A percentile compares a stretch with the other conserved stretches of the same genome.
Evolutionary conservation across 805 yeast species (phyloP).

Genomic region (Tanozyma kutaoensis): DNA sequence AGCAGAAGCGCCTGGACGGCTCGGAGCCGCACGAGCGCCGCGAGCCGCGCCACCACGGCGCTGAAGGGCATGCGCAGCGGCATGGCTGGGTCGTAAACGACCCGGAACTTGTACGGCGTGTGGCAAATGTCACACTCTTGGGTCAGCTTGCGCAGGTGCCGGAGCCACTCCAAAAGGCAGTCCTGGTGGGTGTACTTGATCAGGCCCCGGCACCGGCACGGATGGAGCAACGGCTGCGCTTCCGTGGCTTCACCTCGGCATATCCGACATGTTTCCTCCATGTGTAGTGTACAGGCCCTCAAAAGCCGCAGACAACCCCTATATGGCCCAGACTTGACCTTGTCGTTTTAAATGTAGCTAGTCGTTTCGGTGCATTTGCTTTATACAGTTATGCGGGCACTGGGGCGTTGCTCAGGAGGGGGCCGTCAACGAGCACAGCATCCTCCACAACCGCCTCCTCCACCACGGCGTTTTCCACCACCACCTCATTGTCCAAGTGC

Average conservation of each 20-base stretch:
- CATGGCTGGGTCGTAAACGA: slow-evolving; percentile 51
- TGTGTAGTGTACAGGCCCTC: too few relatives aligned
- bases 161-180: slow-evolving; percentile 81
- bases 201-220: slow-evolving; percentile 90
- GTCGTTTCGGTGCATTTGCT: too few relatives aligned
- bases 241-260: slow-evolving; percentile 85
- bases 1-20: slow-evolving; percentile 9
- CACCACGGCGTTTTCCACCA: not conserved
- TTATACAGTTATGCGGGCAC: too few relatives aligned
- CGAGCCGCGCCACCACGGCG: slow-evolving; percentile 18
- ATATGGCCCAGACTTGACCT: too few relatives aligned
- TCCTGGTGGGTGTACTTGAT: slow-evolving; percentile 90
- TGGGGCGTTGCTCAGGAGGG: too few relatives aligned
- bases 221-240: slow-evolving; percentile 73
- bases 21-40: slow-evolving; percentile 1
- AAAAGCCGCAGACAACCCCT: too few relatives aligned
- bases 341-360: too few relatives aligned
- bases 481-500: not conserved
- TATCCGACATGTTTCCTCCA: too few relatives aligned
- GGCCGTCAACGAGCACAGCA: not conserved
- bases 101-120: slow-evolving; percentile 53
- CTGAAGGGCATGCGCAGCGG: slow-evolving; percentile 43
- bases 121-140: slow-evolving; percentile 81
- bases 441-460: not conserved
- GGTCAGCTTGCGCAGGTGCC: slow-evolving; percentile 46